Evolutionary conservation across 1,284 basidiomycete genomes (phyloP), one percentile per base, ranked within the genome.

Genomic region (Afroboletus lepidellus): DNA sequence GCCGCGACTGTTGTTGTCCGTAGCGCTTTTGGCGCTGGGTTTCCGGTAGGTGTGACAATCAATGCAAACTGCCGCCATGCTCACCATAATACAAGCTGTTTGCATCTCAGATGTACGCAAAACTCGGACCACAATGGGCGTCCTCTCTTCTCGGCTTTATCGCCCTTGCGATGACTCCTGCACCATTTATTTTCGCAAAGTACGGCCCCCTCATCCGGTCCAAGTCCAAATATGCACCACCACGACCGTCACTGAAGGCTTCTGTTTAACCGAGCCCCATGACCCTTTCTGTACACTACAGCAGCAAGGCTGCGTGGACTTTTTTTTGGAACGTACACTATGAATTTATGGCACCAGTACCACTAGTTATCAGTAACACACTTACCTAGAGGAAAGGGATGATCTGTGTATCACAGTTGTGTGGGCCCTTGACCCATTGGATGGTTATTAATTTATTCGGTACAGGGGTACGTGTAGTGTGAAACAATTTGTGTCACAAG

Each of bases 1-100:
- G 79, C 84, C 3, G 72, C 76, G 3, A 80, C 66, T 51, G 82
- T 79, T 1, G 77, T 86, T 30, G 65, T 77, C 12, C 76, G 83
- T 20, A 81, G 77, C 54, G 55, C 77, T 13, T 80, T 80, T 51
- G 84, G 83, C 24, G 81, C 82, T 15, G 75, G 63, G 3, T 85
- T 85, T 60, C 83, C 83, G 30, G 79, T 81, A 62, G n/a, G 72
- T 59, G 9, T 39, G 36, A 6, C 41, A 41, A 13, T 46, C 41
- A 18, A 7, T 30, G 5, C 21, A n/a, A 24, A 23, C 9, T 38
- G 18, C 25, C 39, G 18, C 11, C 42, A 49, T 15, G 47, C 56
- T 60, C 47, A 65, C 51, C 16, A 33, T 27, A 33, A 51, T 48
- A 21, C 50, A 48, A 67, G 61, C 71, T 85, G 41, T 83, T 84